Evolutionary conservation across 1,284 basidiomycete genomes (phyloP).

Genomic region (Papiliotrema nemorosa): DNA sequence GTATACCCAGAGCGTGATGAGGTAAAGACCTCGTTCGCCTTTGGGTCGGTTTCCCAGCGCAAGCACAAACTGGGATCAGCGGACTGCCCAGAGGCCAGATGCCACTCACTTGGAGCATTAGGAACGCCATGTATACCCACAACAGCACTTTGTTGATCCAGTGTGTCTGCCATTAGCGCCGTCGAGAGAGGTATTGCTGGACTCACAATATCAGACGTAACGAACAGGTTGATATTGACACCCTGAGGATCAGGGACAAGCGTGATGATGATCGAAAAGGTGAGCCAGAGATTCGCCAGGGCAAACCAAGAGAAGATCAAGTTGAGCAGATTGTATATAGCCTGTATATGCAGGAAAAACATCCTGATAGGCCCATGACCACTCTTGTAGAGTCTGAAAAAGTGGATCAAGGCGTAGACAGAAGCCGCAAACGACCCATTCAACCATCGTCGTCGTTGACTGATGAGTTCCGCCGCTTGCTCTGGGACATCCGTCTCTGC

Average conservation of each 20-base stretch:
- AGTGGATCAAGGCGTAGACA: constrained; percentile 91
- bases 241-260: constrained; percentile 59
- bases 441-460: constrained; percentile 88
- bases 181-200: neutral
- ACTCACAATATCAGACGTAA: constrained; percentile 61
- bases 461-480: constrained; percentile 82
- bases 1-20: constrained; percentile 72
- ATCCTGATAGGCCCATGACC: constrained; percentile 73
- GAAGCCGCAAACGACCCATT: constrained; percentile 97
- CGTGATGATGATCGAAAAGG: constrained; percentile 93
- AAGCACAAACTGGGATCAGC: constrained; percentile 69
- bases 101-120: constrained; percentile 61
- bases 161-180: constrained; percentile 60
- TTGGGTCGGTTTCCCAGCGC: constrained; percentile 94
- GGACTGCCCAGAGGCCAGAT: neutral
- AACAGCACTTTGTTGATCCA: constrained; percentile 81
- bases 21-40: constrained; percentile 80
- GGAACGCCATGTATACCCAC: constrained; percentile 83
- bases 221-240: constrained; percentile 62
- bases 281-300: constrained; percentile 89
- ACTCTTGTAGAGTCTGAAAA: constrained; percentile 83
- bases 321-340: constrained; percentile 59
- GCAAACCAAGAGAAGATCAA: constrained; percentile 89
- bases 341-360: constrained; percentile 95
- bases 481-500: constrained; percentile 66